Base-by-base conservation (phyloP, 2,329 filamentous ascomycete species). In the Cytospora piceae region DNA sequence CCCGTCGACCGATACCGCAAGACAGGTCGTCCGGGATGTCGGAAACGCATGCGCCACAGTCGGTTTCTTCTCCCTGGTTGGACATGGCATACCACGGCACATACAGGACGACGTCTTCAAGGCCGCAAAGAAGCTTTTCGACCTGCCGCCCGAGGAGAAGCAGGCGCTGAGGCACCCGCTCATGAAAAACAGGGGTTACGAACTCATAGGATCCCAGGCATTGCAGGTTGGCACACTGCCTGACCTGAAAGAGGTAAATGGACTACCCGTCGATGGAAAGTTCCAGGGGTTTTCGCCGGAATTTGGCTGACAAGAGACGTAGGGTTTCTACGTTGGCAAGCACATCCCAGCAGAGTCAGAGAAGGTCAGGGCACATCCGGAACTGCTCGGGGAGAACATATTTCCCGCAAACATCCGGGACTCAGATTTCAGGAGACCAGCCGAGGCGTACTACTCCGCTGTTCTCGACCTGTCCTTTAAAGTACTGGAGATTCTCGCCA, bases 121-220 rank as follows among this genome's bases (percentile, higher is more conserved):
- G 9, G 70, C 64, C 3, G 75, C 79, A 17, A 76, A 79, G 68
- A 74, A 74, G 15, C 78, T 87, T 70, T 87, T 87, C 69, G 73
- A 75, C 4, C 77, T 86, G 6, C 77, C 81, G 0, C 69, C 78
- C 2, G 77, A 79, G 27, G 77, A 79, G 55, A 85, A 85, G 71
- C 34, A 49, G 39, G 27, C 59, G 0, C 72, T 82, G 11, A 75
- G 73, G 12, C 69, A 70, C 54, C 58, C 68, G 2, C 63, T 66
- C 15, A 55, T 71, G 46, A 69, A 65, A 58, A 80, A 83, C 69
- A 76, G 83, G 57, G 83, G 83, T 24, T 85, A 85, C 69, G 83
- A 85, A 69, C 74, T 80, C 53, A 73, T 83, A 2, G 75, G 78
- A 7, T 78, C 77, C 2, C 81, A 84, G 67, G 78, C 77, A 2